A percentile compares a stretch with the other conserved stretches of the same genome.
These are phyloP conservation scores for Tetrahymena thermophila DNA, from an alignment of 73 alveolate genomes.

Conservation along the genomic window DNA sequence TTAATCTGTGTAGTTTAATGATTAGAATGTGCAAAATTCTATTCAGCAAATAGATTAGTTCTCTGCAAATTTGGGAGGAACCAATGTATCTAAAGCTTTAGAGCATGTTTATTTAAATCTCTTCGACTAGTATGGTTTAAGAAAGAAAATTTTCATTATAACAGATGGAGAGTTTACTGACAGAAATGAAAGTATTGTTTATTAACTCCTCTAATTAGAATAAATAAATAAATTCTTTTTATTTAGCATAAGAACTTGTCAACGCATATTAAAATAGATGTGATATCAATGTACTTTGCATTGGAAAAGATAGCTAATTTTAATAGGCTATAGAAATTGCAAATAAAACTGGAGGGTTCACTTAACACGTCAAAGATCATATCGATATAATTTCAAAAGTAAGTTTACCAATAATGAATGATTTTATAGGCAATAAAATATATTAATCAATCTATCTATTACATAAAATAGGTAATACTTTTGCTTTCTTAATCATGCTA, in stretches of 20 bases:
- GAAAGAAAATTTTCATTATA: conserved; percentile 57
- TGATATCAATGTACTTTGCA: not conserved
- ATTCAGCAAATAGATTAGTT: conserved; percentile 15
- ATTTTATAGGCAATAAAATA: too few relatives aligned
- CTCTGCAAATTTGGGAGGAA: conserved; percentile 86
- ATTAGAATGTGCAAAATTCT: conserved; percentile 47
- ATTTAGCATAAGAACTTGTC: not conserved
- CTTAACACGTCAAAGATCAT: not conserved
- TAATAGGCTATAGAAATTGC: not conserved
- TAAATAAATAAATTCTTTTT: too few relatives aligned
- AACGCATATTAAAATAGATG: not conserved
- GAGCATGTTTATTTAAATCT: conserved; percentile 35
- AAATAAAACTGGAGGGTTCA: not conserved
- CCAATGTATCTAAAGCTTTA: conserved; percentile 74
- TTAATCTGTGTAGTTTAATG: conserved; percentile 22
- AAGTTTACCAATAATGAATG: not conserved
- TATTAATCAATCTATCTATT: too few relatives aligned
- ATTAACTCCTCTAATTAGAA: not conserved
- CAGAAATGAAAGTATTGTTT: conserved; percentile 49
- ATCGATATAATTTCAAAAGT: not conserved
- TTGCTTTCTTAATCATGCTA: not conserved
- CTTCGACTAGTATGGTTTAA: conserved; percentile 8
- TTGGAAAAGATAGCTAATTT: not conserved
- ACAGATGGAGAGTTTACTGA: conserved; percentile 87
- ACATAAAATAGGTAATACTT: not conserved